phyloP scores from a whole-genome alignment of 2,329 filamentous ascomycete genomes.

The Aspergillus novofumigatus region DNA sequence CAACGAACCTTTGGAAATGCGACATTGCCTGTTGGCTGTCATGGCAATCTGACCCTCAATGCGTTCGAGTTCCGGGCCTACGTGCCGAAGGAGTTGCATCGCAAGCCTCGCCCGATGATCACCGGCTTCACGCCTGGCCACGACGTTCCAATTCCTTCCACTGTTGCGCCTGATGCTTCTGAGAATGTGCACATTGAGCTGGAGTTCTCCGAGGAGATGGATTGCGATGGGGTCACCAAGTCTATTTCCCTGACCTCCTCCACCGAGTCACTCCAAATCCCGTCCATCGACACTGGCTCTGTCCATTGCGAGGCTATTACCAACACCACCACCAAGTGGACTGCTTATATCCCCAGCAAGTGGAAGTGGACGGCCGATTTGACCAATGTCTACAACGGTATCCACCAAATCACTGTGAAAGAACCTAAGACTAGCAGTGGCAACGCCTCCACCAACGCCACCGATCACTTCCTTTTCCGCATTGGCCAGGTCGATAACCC shows the following conservation, averaged over 20 bases:
- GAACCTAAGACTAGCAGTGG: slow-evolving; percentile 46
- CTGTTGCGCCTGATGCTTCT: slow-evolving; percentile 31
- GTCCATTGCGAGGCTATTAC: slow-evolving; percentile 44
- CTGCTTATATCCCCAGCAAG: slow-evolving; percentile 49
- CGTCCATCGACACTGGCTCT: slow-evolving; percentile 41
- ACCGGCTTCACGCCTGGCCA: slow-evolving; percentile 59
- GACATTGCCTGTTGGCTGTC: slow-evolving; percentile 50
- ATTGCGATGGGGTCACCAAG: slow-evolving; percentile 50
- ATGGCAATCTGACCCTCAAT: slow-evolving; percentile 48
- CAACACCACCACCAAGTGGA: slow-evolving; percentile 26
- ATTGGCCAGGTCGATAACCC: slow-evolving; percentile 55
- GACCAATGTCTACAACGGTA: slow-evolving; percentile 54
- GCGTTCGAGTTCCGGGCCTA: slow-evolving; percentile 57
- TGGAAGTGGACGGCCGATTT: slow-evolving; percentile 54
- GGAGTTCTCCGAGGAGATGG: slow-evolving; percentile 57
- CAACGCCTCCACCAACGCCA: slow-evolving; percentile 44
- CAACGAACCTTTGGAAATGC: slow-evolving; percentile 46
- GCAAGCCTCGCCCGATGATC: slow-evolving; percentile 51
- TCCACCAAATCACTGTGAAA: slow-evolving; percentile 54
- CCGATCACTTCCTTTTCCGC: slow-evolving; percentile 58
- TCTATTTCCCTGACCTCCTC: slow-evolving; percentile 51
- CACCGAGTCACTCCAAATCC: slow-evolving; percentile 42
- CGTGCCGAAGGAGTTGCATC: slow-evolving; percentile 49
- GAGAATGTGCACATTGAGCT: slow-evolving; percentile 49
- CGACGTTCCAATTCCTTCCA: slow-evolving; percentile 52